Base-by-base conservation (phyloP, 2,329 filamentous ascomycete genomes). In the Ascosphaera aggregata region DNA sequence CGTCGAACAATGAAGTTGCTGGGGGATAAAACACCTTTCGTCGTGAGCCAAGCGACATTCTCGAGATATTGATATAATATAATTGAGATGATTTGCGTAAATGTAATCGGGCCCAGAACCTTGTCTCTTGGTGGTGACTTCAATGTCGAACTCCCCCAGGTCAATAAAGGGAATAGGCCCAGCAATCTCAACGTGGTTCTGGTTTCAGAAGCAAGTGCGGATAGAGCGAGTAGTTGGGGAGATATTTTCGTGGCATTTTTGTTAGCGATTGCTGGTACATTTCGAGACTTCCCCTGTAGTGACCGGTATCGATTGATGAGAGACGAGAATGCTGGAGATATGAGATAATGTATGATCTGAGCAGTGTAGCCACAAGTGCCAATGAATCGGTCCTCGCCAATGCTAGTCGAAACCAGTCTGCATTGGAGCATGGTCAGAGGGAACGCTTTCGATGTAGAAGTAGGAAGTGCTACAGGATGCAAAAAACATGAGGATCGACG, bases 1-100 rank as follows among this genome's bases (percentile, higher is more conserved):
- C 54, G 54, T 16, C 59, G 54, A 3, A 62, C 44, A 15, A 54
- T 47, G 3, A 48, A 48, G 34, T 57, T 51, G 7, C 54, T 64
- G 4, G 30, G 30, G 9, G 30, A n/a, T 38, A 93, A 52, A 2
- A 91, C 69, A 16, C 76, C 75, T 54, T 84, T 84, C 43, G 65
- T 63, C 2, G 73, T 66, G 30, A 95, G 66, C 60, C 78, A 92
- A 13, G 78, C 78, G 31, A 69, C 66, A 58, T 93, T 94, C 63
- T 98, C 89, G 32, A 86, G 65, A 1, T 70, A 59, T 58, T 94
- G 84, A 61, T 79, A 92, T 8, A 62, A 53, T 8, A 77, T 57
- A 54, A 79, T 78, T 9, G 71, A 65, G 9, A 65, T 45, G 16
- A 93, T 69, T 54, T 89, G 79, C 4, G 68, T 60, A 55, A 73